These are phyloP conservation scores for Rhynchosporium agropyri DNA, from an alignment of 2,329 filamentous ascomycete species.

Conservation along the genomic window DNA sequence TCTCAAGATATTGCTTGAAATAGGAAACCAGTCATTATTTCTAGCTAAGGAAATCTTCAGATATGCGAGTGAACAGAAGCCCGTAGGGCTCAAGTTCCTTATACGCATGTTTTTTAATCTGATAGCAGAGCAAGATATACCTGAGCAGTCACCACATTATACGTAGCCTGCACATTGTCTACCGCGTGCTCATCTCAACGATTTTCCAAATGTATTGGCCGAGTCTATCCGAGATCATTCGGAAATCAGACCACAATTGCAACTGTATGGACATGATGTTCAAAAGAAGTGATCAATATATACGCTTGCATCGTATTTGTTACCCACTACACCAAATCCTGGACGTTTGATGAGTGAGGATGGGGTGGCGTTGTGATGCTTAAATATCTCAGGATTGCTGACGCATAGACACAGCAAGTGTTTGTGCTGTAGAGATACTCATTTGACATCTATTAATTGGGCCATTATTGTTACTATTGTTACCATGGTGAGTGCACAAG, in stretches of 20 bases:
- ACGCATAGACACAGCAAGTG: neutral
- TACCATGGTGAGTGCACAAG: no score
- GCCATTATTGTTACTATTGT: no score
- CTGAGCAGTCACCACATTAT: slow-evolving; percentile 3
- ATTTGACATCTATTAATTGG: neutral
- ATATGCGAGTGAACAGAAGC: neutral
- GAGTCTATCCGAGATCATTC: neutral
- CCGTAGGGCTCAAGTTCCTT: neutral
- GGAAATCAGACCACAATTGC: neutral
- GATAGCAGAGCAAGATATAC: slow-evolving; percentile 7
- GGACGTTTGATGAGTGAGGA: neutral
- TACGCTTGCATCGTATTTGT: neutral
- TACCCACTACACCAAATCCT: neutral
- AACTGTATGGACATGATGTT: neutral
- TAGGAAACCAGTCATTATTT: neutral
- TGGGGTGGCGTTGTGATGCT: neutral
- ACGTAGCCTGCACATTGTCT: slow-evolving; percentile 6
- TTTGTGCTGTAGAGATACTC: neutral
- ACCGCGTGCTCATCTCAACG: neutral
- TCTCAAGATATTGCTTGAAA: no score
- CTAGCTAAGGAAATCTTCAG: neutral
- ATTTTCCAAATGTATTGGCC: neutral
- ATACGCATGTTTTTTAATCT: slow-evolving; percentile 4
- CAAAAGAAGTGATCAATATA: neutral
- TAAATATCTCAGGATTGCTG: slow-evolving; percentile 4